Evolutionary conservation across 352 stramenopile species (phyloP).

Genomic region (Globisporangium megalacanthum): DNA sequence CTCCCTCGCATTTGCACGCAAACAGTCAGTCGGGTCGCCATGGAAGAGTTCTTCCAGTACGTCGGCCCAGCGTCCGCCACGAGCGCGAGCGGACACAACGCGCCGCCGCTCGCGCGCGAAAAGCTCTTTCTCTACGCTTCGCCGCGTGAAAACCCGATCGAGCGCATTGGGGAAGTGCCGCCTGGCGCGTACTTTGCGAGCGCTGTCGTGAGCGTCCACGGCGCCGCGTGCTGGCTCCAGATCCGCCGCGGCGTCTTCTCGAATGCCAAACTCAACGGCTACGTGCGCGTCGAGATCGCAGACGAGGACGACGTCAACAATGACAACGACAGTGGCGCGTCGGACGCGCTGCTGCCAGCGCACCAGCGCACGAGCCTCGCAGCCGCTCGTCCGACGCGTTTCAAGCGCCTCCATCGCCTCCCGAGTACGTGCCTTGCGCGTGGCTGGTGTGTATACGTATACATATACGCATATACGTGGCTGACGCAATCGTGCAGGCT

Average conservation of each 20-base stretch:
- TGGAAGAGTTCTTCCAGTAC: constrained; percentile 79
- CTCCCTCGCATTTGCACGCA: no score
- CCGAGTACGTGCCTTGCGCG: constrained; percentile 27
- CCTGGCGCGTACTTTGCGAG: constrained; percentile 68
- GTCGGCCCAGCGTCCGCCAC: constrained; percentile 29
- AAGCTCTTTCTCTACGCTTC: constrained; percentile 61
- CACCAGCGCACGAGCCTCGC: constrained; percentile 23
- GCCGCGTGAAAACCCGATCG: constrained; percentile 47
- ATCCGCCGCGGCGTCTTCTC: constrained; percentile 74
- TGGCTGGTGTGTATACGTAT: neutral
- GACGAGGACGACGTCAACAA: constrained; percentile 10
- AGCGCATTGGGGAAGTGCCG: constrained; percentile 49
- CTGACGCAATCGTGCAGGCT: constrained; percentile 20
- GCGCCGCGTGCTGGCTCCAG: constrained; percentile 68
- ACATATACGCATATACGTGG: no score
- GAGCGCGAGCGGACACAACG: constrained; percentile 2
- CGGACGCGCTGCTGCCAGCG: constrained; percentile 12
- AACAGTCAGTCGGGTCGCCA: constrained; percentile 5
- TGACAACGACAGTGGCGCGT: constrained; percentile 11
- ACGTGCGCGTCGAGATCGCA: constrained; percentile 60
- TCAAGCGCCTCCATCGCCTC: constrained; percentile 46
- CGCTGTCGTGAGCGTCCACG: constrained; percentile 41
- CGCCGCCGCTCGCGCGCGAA: constrained; percentile 29
- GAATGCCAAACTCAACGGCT: constrained; percentile 62
- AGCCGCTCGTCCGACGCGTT: constrained; percentile 23